Conservation (phyloP, 768 basidiomycete genomes). For the Suillus brevipes region DNA sequence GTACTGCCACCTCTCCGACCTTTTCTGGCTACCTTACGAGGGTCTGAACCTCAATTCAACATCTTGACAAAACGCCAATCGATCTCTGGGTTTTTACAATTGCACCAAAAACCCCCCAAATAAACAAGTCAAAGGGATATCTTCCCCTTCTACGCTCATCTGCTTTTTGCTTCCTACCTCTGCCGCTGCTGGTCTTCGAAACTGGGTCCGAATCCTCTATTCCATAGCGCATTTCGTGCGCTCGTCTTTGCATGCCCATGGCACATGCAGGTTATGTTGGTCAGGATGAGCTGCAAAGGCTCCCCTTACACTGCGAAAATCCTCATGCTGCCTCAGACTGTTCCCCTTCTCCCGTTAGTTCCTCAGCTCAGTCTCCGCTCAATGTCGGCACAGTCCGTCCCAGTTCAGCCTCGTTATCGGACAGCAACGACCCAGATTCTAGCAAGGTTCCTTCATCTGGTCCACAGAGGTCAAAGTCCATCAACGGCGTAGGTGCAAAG, state of each 20-base stretch:
- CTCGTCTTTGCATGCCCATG: conserved; percentile 18
- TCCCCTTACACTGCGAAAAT: conserved; percentile 27
- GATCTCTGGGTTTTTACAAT: conserved; percentile 1
- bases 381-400: conserved; percentile 21
- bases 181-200: conserved; percentile 2
- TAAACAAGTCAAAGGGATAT: conserved; percentile 5
- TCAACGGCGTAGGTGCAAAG: conserved; percentile 26
- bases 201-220: background rate
- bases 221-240: background rate
- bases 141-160: background rate
- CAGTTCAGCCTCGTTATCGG: conserved; percentile 25
- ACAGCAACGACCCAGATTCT: conserved; percentile 31
- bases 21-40: conserved; percentile 4
- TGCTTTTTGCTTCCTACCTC: conserved; percentile 2
- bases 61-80: conserved; percentile 3
- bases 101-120: conserved; percentile 2
- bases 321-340: conserved; percentile 21
- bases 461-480: conserved; percentile 36
- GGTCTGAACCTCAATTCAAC: background rate
- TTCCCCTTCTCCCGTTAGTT: conserved; percentile 28
- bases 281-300: conserved; percentile 21
- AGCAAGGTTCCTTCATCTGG: conserved; percentile 36
- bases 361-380: conserved; percentile 33
- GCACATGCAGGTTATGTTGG: conserved; percentile 20
- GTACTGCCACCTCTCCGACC: conserved; percentile 3